Base-by-base conservation (phyloP, 1,284 basidiomycete genomes). In the Trametes hirsuta region DNA sequence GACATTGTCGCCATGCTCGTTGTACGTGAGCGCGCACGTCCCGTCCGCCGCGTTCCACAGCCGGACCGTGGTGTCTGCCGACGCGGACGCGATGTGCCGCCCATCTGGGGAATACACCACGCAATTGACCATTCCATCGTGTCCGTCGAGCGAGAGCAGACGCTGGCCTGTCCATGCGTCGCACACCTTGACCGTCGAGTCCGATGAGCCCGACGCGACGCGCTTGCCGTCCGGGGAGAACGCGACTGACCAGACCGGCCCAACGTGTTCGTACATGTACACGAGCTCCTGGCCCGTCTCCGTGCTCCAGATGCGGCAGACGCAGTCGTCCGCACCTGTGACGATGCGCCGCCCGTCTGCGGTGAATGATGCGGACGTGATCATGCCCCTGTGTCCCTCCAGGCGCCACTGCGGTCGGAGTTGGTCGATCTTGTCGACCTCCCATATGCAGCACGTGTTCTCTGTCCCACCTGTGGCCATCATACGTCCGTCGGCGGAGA, bases 101-200 rank as follows among this genome's bases (percentile, higher is more conserved):
- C 69, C 68, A 47, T 69, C 64, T 2, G 65, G 61, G 14, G 69
- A 69, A 59, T 66, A 68, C 30, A 61, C 61, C 2, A 69, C 67
- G 15, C 63, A 59, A 25, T 58, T 64, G 22, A 69, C 57, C 44
- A 51, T 50, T 42, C 44, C 61, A 36, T 56, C 24, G 53, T 68
- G 66, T n/a, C 63, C 65, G 6, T 59, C 44, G 5, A 71, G 49
- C 14, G 49, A 55, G 6, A 51, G 22, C 21, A 65, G 36, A 5
- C 36, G 30, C 11, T 65, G 58, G 34, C 67, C 66, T 8, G 55
- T 65, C 52, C 45, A 66, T 18, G 64, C 66, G 61, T 66, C 61
- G 50, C 55, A 66, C 4, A 65, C 48, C 48, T 54, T 59, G 48
- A 65, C 57, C n/a, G 46, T 62, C 30, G 53, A 34, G 41, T 66